Base-by-base conservation (phyloP, 116 monocot species). In the Trichopus zeylanicus region DNA sequence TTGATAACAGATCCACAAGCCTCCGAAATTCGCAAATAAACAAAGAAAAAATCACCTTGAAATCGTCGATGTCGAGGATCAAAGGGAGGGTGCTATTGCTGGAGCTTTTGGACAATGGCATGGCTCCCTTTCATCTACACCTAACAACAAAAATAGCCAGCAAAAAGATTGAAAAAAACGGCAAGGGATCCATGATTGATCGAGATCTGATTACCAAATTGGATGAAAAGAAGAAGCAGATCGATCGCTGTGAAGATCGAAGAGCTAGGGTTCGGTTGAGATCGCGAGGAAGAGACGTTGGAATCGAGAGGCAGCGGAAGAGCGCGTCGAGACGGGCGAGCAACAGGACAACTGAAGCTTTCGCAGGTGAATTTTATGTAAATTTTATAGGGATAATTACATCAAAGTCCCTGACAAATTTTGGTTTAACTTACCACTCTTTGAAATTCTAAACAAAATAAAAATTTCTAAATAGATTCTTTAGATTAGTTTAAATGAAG, bases 41-140 rank as follows among this genome's bases (percentile, higher is more conserved):
- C 13, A 5, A 27, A 25, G 20, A 16, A n/a, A 12, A 18, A 31
- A 71, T 49, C 46, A 82, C 93, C 93, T 97, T 97, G 74, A 97
- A 97, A 56, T 97, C 97, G 6, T 97, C 87, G 29, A 91, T 73
- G 53, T 87, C 81, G 29, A 93, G 77, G 56, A 74, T 82, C 48
- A 85, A 79, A 30, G 85, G 82, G 28, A 85, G 81, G 28, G 87
- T 67, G 25, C 67, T 38, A 8, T 70, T 57, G 21, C 84, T 54
- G 34, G 75, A 57, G 26, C 46, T 8, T 26, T 7, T 34, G 33
- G 34, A n/a, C 24, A 2, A 23, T 39, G 34, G 39, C 26, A 53
- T 53, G 53, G 26, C 53, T 53, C 53, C 53, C 19, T 24, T 49
- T 49, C 49, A 49, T 49, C 49, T 49, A 49, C 1, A 21, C 49